Percentiles rank a stretch among this genome's conserved stretches.
Conservation (phyloP, 2,329 filamentous ascomycete genomes). For the Epichloe typhina region DNA sequence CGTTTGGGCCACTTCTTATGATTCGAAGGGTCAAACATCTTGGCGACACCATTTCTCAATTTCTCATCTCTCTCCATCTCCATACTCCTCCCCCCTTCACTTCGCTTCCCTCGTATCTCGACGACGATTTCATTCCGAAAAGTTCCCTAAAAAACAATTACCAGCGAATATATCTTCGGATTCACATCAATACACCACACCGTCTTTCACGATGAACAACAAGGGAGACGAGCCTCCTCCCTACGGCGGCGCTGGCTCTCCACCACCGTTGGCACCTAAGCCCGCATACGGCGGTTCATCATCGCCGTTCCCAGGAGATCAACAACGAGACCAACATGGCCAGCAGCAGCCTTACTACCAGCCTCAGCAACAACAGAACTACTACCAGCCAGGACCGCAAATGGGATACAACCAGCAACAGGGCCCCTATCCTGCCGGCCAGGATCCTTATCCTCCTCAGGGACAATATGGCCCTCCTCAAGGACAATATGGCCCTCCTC, state of each 20-base stretch:
- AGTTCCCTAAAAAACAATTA: neutral
- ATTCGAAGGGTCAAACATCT: neutral
- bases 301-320: conserved; percentile 2
- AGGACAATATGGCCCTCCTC: conserved; percentile 19
- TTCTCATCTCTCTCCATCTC: neutral
- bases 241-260: conserved; percentile 23
- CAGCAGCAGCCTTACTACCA: conserved; percentile 13
- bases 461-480: conserved; percentile 20
- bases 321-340: conserved; percentile 14
- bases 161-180: neutral
- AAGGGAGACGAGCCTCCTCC: conserved; percentile 38
- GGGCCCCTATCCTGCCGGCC: conserved; percentile 20
- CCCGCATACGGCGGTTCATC: conserved; percentile 28
- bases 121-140: neutral
- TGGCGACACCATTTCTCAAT: neutral
- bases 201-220: conserved; percentile 23
- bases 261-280: conserved; percentile 22
- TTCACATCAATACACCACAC: neutral
- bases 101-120: neutral
- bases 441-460: conserved; percentile 21
- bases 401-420: conserved; percentile 31
- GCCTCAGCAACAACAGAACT: conserved; percentile 18
- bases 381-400: conserved; percentile 28
- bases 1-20: conserved; percentile 4
- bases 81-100: neutral